Conservation (phyloP, 139 green algal genomes). For the Marvania coccoides region DNA sequence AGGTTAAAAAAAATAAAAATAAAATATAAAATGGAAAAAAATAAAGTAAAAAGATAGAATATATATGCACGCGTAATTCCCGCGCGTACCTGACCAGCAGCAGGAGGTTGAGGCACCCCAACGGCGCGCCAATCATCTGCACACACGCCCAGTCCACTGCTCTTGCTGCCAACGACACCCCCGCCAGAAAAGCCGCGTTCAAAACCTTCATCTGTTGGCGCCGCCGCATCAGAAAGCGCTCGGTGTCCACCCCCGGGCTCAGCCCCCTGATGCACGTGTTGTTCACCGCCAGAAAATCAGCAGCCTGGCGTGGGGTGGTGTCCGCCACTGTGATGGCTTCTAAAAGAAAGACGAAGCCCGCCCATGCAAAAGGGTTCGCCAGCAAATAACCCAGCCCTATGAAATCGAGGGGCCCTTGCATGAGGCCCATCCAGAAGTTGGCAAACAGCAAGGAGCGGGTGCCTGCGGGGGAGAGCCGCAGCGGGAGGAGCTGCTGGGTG, state of each 20-base stretch:
- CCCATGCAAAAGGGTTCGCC: slow-evolving; percentile 7
- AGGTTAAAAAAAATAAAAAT: too few species aligned
- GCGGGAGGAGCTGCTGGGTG: slow-evolving; percentile 2
- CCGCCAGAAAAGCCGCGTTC: slow-evolving; percentile 11
- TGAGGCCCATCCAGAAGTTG: slow-evolving; percentile 21
- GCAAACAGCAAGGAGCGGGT: slow-evolving; percentile 27
- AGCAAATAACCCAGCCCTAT: slow-evolving; percentile 3
- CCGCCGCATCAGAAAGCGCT: background rate
- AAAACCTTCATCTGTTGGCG: slow-evolving; percentile 13
- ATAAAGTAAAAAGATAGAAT: too few species aligned
- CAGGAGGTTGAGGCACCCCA: slow-evolving; percentile 19
- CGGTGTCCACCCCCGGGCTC: slow-evolving; percentile 11
- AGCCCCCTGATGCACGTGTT: slow-evolving; percentile 8
- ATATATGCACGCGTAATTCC: too few species aligned
- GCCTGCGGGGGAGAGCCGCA: slow-evolving; percentile 17
- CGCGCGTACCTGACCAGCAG: slow-evolving; percentile 23
- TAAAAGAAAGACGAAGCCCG: slow-evolving; percentile 13
- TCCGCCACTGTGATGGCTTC: slow-evolving; percentile 14
- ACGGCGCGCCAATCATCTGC: slow-evolving; percentile 2
- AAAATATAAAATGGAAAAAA: too few species aligned
- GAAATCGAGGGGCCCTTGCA: slow-evolving; percentile 5
- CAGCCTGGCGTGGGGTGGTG: slow-evolving; percentile 15
- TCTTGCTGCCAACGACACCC: slow-evolving; percentile 8
- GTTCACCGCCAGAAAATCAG: slow-evolving; percentile 12
- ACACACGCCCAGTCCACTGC: slow-evolving; percentile 4